Evolutionary conservation across 2,329 filamentous ascomycete genomes (phyloP).

Genomic region (Pseudogymnoascus sp.): DNA sequence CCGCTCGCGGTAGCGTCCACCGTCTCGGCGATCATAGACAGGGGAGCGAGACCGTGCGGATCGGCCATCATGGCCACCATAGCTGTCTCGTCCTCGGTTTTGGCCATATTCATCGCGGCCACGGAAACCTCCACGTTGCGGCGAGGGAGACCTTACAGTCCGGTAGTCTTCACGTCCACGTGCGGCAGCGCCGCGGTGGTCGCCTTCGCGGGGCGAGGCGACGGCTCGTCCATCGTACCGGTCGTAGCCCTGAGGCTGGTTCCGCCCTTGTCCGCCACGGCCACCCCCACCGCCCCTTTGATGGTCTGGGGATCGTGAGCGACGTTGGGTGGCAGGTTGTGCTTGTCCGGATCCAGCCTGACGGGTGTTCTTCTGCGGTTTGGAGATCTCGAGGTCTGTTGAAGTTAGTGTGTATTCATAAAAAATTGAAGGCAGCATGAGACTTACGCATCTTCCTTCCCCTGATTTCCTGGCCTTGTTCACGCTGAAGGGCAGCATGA

Average conservation of each 20-base stretch:
- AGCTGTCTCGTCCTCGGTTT: constrained; percentile 26
- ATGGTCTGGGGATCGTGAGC: constrained; percentile 57
- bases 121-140: constrained; percentile 48
- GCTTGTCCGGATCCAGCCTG: constrained; percentile 32
- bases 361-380: constrained; percentile 71
- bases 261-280: constrained; percentile 31
- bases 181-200: constrained; percentile 37
- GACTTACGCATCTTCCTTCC: constrained; percentile 88
- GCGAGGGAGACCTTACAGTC: constrained; percentile 51
- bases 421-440: constrained; percentile 1
- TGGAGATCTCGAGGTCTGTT: constrained; percentile 80
- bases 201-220: constrained; percentile 21
- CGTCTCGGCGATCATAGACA: constrained; percentile 35
- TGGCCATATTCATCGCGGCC: constrained; percentile 53
- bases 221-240: constrained; percentile 33
- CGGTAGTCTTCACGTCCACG: constrained; percentile 57
- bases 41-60: constrained; percentile 66
- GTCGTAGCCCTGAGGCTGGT: constrained; percentile 22
- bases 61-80: constrained; percentile 33
- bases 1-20: constrained; percentile 53
- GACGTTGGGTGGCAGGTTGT: constrained; percentile 33
- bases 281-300: constrained; percentile 32
- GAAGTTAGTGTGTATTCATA: constrained; percentile 24
- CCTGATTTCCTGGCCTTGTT: constrained; percentile 74
- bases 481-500: constrained; percentile 60